Percentiles rank a stretch among this genome's conserved stretches.
These are phyloP conservation scores for Penicilliopsis zonata DNA, from an alignment of 495 filamentous ascomycete genomes.

Conservation along the genomic window DNA sequence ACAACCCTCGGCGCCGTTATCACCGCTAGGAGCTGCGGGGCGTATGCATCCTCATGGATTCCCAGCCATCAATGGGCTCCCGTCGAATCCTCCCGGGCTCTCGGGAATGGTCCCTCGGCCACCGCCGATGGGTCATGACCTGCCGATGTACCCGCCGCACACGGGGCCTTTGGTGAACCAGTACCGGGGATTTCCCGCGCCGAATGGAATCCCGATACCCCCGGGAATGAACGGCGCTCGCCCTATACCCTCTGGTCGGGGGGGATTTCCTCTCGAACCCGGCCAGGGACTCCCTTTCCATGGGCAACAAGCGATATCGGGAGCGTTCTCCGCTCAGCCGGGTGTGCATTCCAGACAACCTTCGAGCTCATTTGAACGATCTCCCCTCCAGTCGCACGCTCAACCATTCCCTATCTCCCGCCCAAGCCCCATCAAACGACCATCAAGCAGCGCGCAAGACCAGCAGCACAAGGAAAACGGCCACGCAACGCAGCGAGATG, in stretches of 20 bases:
- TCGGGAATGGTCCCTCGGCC: slow-evolving; percentile 30
- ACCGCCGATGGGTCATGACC: slow-evolving; percentile 30
- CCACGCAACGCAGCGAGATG: slow-evolving; percentile 25
- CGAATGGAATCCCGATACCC: slow-evolving; percentile 46
- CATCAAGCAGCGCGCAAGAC: slow-evolving; percentile 59
- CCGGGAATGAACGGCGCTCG: slow-evolving; percentile 46
- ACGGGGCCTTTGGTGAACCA: slow-evolving; percentile 25
- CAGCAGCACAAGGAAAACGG: slow-evolving; percentile 35
- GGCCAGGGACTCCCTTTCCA: slow-evolving; percentile 24
- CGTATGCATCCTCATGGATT: slow-evolving; percentile 41
- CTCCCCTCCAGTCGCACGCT: slow-evolving; percentile 26
- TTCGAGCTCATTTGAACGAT: slow-evolving; percentile 46
- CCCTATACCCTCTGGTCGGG: slow-evolving; percentile 48
- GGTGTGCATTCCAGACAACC: slow-evolving; percentile 45
- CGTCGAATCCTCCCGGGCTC: slow-evolving; percentile 47
- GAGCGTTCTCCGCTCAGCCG: slow-evolving; percentile 21
- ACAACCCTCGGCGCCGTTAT: slow-evolving; percentile 40
- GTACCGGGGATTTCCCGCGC: slow-evolving; percentile 41
- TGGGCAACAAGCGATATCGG: slow-evolving; percentile 20
- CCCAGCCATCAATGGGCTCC: slow-evolving; percentile 31
- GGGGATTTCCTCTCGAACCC: slow-evolving; percentile 49
- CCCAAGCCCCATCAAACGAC: slow-evolving; percentile 80
- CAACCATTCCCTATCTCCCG: slow-evolving; percentile 56
- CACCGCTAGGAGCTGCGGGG: slow-evolving; percentile 33
- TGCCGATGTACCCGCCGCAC: slow-evolving; percentile 45